Evolutionary conservation across 805 yeast species (phyloP).

Genomic region (Suhomyces tanzawaensis): DNA sequence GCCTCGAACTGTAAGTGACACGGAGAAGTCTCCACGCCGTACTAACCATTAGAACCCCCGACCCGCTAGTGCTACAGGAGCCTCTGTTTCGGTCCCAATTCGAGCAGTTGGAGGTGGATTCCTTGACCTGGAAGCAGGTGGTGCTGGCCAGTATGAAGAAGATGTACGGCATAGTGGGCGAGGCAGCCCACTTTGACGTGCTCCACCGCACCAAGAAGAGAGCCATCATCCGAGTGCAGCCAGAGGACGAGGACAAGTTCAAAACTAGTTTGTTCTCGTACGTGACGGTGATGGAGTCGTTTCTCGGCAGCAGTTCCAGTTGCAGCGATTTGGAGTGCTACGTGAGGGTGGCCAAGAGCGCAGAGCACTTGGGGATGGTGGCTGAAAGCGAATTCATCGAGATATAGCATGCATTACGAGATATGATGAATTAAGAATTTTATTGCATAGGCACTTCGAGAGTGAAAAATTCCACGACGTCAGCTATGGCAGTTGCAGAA

Average conservation of each 20-base stretch:
- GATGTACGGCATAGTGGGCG: conserved; percentile 19
- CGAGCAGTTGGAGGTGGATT: conserved; percentile 9
- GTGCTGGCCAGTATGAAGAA: conserved; percentile 13
- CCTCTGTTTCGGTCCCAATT: conserved; percentile 2
- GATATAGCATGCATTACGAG: no score
- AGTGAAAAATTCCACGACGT: no score
- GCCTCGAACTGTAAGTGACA: conserved; percentile 15
- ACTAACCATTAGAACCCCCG: conserved; percentile 13
- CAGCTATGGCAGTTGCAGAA: no score
- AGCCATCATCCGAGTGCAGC: conserved; percentile 26
- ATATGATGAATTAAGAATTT: no score
- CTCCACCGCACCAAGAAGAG: conserved; percentile 9
- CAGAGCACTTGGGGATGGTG: background rate
- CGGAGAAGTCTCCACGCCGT: background rate
- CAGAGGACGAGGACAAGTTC: conserved; percentile 28
- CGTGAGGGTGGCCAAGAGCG: conserved; percentile 3
- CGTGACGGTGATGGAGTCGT: conserved; percentile 27
- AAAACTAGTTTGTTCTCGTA: conserved; percentile 29
- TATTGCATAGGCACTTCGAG: no score
- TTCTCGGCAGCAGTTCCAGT: conserved; percentile 19
- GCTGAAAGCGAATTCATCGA: no score
- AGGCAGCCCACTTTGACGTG: conserved; percentile 16
- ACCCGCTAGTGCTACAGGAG: conserved; percentile 5
- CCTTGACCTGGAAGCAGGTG: conserved; percentile 18
- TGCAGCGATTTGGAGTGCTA: conserved; percentile 8